Conservation (phyloP, 306 rosid species). For the Quercus agrifolia region DNA sequence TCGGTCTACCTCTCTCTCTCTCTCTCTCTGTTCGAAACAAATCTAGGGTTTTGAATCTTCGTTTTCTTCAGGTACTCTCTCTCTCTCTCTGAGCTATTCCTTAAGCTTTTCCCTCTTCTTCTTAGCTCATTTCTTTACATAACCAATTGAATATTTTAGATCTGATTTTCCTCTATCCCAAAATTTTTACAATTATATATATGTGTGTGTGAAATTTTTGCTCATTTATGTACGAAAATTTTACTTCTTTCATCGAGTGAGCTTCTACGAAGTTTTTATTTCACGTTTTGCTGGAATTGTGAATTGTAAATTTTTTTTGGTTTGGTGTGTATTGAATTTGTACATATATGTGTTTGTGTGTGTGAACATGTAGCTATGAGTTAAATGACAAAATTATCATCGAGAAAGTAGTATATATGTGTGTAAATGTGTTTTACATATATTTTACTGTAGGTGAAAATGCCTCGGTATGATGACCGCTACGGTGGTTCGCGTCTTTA, state of each 20-base stretch:
- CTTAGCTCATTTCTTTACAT: background rate
- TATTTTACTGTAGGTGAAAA: constrained; percentile 17
- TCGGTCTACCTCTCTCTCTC: background rate
- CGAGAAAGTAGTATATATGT: too few relatives aligned
- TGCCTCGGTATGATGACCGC: constrained; percentile 83
- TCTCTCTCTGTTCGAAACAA: background rate
- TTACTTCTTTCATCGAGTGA: too few relatives aligned
- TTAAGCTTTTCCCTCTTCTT: background rate
- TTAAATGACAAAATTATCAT: too few relatives aligned
- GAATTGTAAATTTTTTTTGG: background rate
- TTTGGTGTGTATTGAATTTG: background rate
- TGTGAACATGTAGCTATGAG: background rate
- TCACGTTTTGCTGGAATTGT: background rate
- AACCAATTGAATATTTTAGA: background rate
- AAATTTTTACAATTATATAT: background rate
- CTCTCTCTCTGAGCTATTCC: background rate
- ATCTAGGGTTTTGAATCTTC: constrained; percentile 33
- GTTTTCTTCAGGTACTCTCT: constrained; percentile 24
- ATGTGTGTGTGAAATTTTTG: too few relatives aligned
- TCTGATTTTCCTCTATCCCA: background rate
- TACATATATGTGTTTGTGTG: background rate
- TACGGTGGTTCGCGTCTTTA: constrained; percentile 69
- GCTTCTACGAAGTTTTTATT: background rate
- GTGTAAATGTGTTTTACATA: too few relatives aligned
- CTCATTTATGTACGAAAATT: too few relatives aligned